A percentile compares a stretch with the other conserved stretches of the same genome.
phyloP scores from a whole-genome alignment of 805 yeast species.

The Candida mattraensis region DNA sequence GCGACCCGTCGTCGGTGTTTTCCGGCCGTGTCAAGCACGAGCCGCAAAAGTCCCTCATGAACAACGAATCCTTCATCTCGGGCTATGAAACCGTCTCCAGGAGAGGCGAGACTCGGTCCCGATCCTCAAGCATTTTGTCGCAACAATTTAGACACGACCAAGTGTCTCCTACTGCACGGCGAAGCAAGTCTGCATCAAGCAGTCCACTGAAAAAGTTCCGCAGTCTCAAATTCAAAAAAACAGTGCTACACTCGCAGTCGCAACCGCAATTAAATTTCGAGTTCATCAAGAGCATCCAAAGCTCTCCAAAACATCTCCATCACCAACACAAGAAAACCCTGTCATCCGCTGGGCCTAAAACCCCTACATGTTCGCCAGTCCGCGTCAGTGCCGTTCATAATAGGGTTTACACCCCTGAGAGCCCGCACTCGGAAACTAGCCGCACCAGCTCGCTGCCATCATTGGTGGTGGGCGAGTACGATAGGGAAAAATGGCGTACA shows the following conservation, averaged over 20 bases:
- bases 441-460: slow-evolving; percentile 48
- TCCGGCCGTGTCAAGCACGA: slow-evolving; percentile 5
- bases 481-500: slow-evolving; percentile 63
- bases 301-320: slow-evolving; percentile 26
- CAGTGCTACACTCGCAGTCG: slow-evolving; percentile 17
- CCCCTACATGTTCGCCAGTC: slow-evolving; percentile 18
- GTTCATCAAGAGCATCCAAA: slow-evolving; percentile 26
- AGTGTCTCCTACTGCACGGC: slow-evolving; percentile 3
- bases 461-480: slow-evolving; percentile 63
- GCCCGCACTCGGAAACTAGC: slow-evolving; percentile 21
- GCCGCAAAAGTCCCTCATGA: slow-evolving; percentile 8
- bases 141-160: not conserved
- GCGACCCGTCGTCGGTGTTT: slow-evolving; percentile 23
- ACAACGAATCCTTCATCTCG: slow-evolving; percentile 11
- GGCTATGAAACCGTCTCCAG: slow-evolving; percentile 3
- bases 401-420: slow-evolving; percentile 18
- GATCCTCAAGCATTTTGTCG: slow-evolving; percentile 11
- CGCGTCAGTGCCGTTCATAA: slow-evolving; percentile 1
- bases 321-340: slow-evolving; percentile 18
- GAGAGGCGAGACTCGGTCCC: slow-evolving; percentile 7
- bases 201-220: slow-evolving; percentile 30
- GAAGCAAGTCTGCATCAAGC: slow-evolving; percentile 18
- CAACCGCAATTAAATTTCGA: slow-evolving; percentile 30
- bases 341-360: slow-evolving; percentile 18
- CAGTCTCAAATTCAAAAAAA: slow-evolving; percentile 24